phyloP scores from a whole-genome alignment of 1,284 basidiomycete species.

The Mycena citricolor region DNA sequence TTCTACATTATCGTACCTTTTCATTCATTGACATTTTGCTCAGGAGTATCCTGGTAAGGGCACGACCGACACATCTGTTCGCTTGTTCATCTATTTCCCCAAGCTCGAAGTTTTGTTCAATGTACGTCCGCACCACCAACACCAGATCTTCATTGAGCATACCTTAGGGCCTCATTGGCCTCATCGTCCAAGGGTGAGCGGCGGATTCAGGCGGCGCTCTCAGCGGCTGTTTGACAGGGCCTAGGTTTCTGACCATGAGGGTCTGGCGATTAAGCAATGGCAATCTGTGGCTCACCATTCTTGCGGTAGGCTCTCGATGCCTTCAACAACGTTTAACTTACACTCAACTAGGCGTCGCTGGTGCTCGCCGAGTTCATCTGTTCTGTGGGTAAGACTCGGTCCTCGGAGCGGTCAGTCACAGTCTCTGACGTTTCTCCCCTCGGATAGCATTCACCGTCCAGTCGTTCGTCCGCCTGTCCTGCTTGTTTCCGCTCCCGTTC shows the following conservation, averaged over 20 bases:
- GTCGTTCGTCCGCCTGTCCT: slow-evolving; percentile 39
- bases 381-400: slow-evolving; percentile 34
- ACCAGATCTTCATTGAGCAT: background rate
- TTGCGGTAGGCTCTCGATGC: slow-evolving; percentile 36
- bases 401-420: slow-evolving; percentile 4
- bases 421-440: slow-evolving; percentile 3
- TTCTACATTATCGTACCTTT: slow-evolving; percentile 7
- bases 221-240: background rate
- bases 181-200: slow-evolving; percentile 53
- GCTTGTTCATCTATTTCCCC: background rate
- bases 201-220: background rate
- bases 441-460: slow-evolving; percentile 42
- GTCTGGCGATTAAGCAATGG: slow-evolving; percentile 54
- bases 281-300: slow-evolving; percentile 39
- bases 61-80: background rate
- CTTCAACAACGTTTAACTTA: background rate
- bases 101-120: slow-evolving; percentile 57
- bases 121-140: slow-evolving; percentile 30
- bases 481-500: slow-evolving; percentile 1
- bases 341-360: slow-evolving; percentile 34
- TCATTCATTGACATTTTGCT: slow-evolving; percentile 5
- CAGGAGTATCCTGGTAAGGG: slow-evolving; percentile 48
- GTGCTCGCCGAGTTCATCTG: slow-evolving; percentile 49
- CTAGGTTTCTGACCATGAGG: slow-evolving; percentile 51
- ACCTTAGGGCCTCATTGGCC: slow-evolving; percentile 47